phyloP scores from a whole-genome alignment of 2,329 filamentous ascomycete genomes.

The Mycocentrospora acerina region DNA sequence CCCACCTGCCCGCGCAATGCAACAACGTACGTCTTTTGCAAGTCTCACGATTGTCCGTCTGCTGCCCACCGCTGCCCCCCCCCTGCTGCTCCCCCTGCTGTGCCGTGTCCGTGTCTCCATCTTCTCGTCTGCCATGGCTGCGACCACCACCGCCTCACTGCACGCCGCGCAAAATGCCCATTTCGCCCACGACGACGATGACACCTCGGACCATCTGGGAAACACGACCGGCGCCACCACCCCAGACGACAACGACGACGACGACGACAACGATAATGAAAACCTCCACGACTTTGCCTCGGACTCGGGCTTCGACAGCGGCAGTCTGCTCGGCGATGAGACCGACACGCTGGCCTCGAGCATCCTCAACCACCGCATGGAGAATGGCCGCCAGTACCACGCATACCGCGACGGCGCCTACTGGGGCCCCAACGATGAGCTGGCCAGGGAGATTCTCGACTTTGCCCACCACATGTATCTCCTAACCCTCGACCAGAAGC shows the following conservation, averaged over 20 bases:
- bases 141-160: not conserved
- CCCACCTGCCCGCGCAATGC: not conserved
- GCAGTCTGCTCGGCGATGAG: conserved; percentile 37
- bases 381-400: conserved; percentile 42
- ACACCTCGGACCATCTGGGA: too few species aligned
- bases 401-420: conserved; percentile 41
- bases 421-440: conserved; percentile 48
- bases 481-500: conserved; percentile 35
- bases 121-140: conserved; percentile 2
- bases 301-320: conserved; percentile 41
- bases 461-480: conserved; percentile 46
- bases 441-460: conserved; percentile 47
- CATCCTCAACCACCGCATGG: conserved; percentile 39
- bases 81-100: too few species aligned
- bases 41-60: too few species aligned
- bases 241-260: not conserved
- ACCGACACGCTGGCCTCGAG: conserved; percentile 40
- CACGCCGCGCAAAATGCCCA: conserved; percentile 1
- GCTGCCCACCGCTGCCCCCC: conserved; percentile 1
- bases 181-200: too few species aligned
- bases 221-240: too few species aligned
- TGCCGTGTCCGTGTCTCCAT: conserved; percentile 1
- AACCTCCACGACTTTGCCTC: conserved; percentile 20
- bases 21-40: not conserved
- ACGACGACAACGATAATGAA: conserved; percentile 5